These are phyloP conservation scores for Apiospora koreana DNA, from an alignment of 2,329 filamentous ascomycete genomes.

Conservation along the genomic window DNA sequence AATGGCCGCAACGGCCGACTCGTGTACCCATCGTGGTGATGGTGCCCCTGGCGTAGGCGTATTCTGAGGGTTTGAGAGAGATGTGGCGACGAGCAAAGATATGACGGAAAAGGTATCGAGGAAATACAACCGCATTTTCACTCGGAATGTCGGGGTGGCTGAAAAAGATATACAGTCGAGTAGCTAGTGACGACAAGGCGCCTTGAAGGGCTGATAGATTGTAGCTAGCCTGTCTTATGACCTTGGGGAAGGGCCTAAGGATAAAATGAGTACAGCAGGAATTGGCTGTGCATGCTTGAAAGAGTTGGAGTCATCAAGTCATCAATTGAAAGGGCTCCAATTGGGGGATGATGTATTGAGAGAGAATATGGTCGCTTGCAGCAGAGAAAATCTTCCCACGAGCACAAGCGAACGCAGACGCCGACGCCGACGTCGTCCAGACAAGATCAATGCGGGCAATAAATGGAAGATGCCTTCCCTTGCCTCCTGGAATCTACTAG, in stretches of 20 bases:
- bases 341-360: neutral
- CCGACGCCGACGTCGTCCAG: neutral
- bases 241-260: neutral
- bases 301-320: neutral
- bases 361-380: neutral
- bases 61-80: neutral
- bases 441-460: neutral
- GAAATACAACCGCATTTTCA: neutral
- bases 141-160: neutral
- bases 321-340: neutral
- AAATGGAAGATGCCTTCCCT: neutral
- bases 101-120: neutral
- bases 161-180: neutral
- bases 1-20: neutral
- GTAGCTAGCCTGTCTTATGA: neutral
- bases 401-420: neutral
- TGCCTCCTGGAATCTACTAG: neutral
- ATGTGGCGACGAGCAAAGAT: neutral
- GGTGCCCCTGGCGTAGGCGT: neutral
- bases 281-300: neutral
- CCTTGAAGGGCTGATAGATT: neutral
- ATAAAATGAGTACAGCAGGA: neutral
- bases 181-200: neutral
- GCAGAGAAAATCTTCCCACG: neutral
- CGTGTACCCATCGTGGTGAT: neutral